These are phyloP conservation scores for Epichloe elymi DNA, from an alignment of 2,329 filamentous ascomycete species.

Conservation along the genomic window DNA sequence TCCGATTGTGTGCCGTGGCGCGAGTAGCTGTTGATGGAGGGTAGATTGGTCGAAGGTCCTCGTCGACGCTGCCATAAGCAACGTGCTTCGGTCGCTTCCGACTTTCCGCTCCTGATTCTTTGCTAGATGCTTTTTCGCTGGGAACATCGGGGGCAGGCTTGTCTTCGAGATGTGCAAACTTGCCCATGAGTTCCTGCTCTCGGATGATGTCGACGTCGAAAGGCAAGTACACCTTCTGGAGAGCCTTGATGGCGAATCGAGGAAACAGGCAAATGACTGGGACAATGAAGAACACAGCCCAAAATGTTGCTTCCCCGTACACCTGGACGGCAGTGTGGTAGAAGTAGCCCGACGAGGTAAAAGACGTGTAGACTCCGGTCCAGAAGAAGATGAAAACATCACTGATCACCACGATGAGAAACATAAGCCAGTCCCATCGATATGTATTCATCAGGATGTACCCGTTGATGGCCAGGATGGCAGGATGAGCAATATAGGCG, in stretches of 20 bases:
- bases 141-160: slow-evolving; percentile 22
- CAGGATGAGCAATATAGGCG: slow-evolving; percentile 71
- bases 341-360: slow-evolving; percentile 40
- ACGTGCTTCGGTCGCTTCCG: slow-evolving; percentile 43
- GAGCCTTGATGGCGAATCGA: slow-evolving; percentile 70
- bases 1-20: slow-evolving; percentile 61
- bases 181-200: slow-evolving; percentile 74
- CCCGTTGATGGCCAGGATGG: slow-evolving; percentile 78
- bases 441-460: slow-evolving; percentile 96
- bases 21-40: slow-evolving; percentile 76
- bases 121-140: slow-evolving; percentile 24
- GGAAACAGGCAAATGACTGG: slow-evolving; percentile 75
- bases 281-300: slow-evolving; percentile 69
- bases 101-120: slow-evolving; percentile 42
- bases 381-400: slow-evolving; percentile 86
- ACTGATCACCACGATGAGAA: slow-evolving; percentile 70
- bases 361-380: slow-evolving; percentile 70
- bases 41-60: slow-evolving; percentile 87
- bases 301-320: slow-evolving; percentile 73
- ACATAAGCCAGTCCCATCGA: slow-evolving; percentile 94
- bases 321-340: slow-evolving; percentile 68
- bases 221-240: slow-evolving; percentile 91
- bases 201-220: slow-evolving; percentile 91
- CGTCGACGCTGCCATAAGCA: slow-evolving; percentile 55
- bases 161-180: slow-evolving; percentile 55